Base-by-base conservation (phyloP, 1,284 basidiomycete species). In the Volvariella surrecta region DNA sequence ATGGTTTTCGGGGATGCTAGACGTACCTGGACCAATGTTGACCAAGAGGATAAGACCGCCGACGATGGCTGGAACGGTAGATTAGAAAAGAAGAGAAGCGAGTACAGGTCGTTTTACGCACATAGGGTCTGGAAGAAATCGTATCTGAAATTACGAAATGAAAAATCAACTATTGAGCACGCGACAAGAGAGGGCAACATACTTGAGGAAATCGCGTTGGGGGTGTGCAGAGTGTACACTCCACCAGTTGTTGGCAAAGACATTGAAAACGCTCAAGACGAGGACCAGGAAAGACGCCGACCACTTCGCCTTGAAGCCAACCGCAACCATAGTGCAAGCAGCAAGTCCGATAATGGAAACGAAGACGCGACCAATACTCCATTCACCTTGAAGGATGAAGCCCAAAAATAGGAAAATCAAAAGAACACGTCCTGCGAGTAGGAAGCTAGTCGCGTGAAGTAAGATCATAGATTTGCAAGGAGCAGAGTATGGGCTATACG, bases 221-320 rank as follows among this genome's bases (percentile, higher is more conserved):
- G 94, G 95, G 66, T 99, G 95, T 39, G 81, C 79, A 40, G 82
- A 76, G 63, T 93, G 86, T n/a, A 98, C 82, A 52, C 79, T 84
- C 96, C 95, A 99, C 85, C 90, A 99, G 68, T 97, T 97, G 77
- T 99, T 99, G 66, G 92, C 90, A 56, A 95, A 88, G 28, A 98
- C 88, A 63, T 99, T 99, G 82, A 99, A 96, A 50, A 91, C 65
- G 59, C 86, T 90, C 53, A 99, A 70, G 4, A 95, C 76, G 53
- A 96, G 65, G 48, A 98, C 93, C 47, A 99, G 78, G 82, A 99
- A 98, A n/a, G 82, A 79, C 2, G 95, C 95, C 11, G 89, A 92
- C 91, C 93, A 97, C 64, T 97, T 95, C 56, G 96, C 95, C 71
- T 99, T 99, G 81, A 98, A 99, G 40, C 96, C 96, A 50, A 99